phyloP scores from a whole-genome alignment of 1,139 yeast species.

The Kodamaea derodonti region DNA sequence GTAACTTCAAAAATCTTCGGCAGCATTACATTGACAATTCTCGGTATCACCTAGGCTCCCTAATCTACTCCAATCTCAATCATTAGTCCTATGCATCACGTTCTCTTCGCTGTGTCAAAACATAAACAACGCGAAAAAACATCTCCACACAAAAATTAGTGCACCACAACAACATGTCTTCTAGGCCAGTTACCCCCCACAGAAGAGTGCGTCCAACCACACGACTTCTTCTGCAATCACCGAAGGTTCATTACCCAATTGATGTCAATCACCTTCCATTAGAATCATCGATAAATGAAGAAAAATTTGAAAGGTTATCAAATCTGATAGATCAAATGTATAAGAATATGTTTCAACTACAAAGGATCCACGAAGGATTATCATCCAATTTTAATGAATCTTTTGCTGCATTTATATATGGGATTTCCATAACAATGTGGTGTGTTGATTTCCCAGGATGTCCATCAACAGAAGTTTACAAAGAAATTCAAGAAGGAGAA shows the following conservation, averaged over 20 bases:
- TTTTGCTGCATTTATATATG: conserved; percentile 58
- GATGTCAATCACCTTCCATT: conserved; percentile 39
- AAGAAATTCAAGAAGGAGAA: conserved; percentile 24
- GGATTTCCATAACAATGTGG: conserved; percentile 62
- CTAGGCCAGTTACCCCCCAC: conserved; percentile 15
- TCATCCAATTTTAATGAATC: conserved; percentile 56
- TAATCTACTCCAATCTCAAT: no score
- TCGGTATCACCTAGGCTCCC: no score
- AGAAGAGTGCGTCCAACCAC: conserved; percentile 35
- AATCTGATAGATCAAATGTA: conserved; percentile 54
- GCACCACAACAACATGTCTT: conserved; percentile 9
- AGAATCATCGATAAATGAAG: conserved; percentile 28
- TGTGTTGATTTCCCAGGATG: conserved; percentile 55
- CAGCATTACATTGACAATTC: no score
- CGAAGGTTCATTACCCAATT: conserved; percentile 40
- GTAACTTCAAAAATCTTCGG: no score
- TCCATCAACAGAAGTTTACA: conserved; percentile 37
- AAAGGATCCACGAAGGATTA: conserved; percentile 48
- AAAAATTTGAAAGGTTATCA: conserved; percentile 39
- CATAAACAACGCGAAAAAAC: no score
- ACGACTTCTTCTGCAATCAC: conserved; percentile 37
- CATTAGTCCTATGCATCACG: no score
- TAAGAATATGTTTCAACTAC: conserved; percentile 42
- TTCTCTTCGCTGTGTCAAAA: no score
- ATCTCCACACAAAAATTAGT: no score